phyloP scores from a whole-genome alignment of 805 yeast genomes.

The Wickerhamiella sorbophila region DNA sequence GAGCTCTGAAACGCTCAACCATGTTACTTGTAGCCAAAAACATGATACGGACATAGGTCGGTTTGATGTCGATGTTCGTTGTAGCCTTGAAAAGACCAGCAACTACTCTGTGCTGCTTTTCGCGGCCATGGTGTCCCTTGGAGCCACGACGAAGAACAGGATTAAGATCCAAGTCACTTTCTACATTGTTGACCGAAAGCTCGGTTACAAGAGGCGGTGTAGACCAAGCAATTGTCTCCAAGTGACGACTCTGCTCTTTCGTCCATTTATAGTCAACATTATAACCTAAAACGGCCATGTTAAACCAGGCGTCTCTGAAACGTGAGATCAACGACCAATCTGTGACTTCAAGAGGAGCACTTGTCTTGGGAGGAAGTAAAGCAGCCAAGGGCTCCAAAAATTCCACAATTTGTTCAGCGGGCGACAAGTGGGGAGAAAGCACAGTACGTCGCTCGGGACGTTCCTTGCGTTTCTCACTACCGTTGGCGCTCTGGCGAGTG shows the following conservation, averaged over 20 bases:
- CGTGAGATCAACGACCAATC: conserved; percentile 40
- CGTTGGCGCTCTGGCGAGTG: conserved; percentile 31
- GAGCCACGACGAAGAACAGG: conserved; percentile 83
- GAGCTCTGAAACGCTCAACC: conserved; percentile 65
- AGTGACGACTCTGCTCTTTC: conserved; percentile 31
- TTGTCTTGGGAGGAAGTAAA: conserved; percentile 46
- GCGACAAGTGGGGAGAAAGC: conserved; percentile 36
- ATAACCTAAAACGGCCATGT: conserved; percentile 83
- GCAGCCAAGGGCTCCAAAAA: conserved; percentile 63
- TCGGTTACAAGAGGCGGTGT: conserved; percentile 84
- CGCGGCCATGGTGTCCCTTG: conserved; percentile 21
- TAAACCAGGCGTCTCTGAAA: conserved; percentile 88
- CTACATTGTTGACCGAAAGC: conserved; percentile 65
- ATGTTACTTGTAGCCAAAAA: conserved; percentile 72
- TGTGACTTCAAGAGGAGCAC: conserved; percentile 28
- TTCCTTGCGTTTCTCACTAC: not conserved
- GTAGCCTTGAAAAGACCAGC: conserved; percentile 29
- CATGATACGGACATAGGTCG: conserved; percentile 40
- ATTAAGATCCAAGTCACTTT: conserved; percentile 83
- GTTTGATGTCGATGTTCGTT: not conserved
- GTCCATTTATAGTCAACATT: conserved; percentile 35
- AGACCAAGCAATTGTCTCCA: conserved; percentile 64
- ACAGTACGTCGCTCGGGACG: conserved; percentile 33
- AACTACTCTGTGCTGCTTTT: conserved; percentile 45
- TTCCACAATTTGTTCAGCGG: conserved; percentile 9